Base-by-base conservation (phyloP, 768 basidiomycete species). In the Collybia mongolica region DNA sequence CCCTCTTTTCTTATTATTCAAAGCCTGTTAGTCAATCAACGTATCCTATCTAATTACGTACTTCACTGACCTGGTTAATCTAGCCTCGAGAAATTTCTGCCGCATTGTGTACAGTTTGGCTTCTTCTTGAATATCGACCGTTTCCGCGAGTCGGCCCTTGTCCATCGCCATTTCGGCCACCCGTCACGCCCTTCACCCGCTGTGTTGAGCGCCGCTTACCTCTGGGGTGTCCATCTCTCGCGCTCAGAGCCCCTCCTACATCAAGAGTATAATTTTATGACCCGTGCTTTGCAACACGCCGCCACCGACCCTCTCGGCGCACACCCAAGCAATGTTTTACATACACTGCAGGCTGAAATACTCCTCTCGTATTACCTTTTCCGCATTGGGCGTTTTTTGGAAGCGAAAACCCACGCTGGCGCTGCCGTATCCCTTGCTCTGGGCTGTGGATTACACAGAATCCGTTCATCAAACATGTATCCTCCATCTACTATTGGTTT, bases 321-420 rank as follows among this genome's bases (percentile, higher is more conserved):
- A 28, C 83, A 83, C 37, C 74, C 77, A 35, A 68, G 74, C 24
- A 68, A 62, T 41, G 69, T 81, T 26, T 57, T 84, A 15, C 76
- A 83, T 45, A 76, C 81, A 14, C 58, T 86, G 7, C 84, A 86
- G 52, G 75, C 81, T 0, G 77, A 87, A 52, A 67, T 88, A 3
- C 72, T 90, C n/a, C 70, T 90, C 22, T 70, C 82, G 1, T 77
- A 81, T 56, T 88, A 84, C 61, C 81, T 88, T 59, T 79, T 84
- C 59, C 77, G 80, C 42, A 75, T 69, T 17, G 84, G 82, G 48
- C 72, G 79, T 26, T 65, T 79, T 29, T 69, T 86, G 20, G 83
- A 84, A 53, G 88, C 84, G 6, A 81, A 81, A 59, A 75, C 76
- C 49, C 80, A 78, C 52, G 71, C 77, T 19, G 75, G 76, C 41